phyloP scores from a whole-genome alignment of 2,329 filamentous ascomycete genomes.

The Pseudocercospora macadamiae region DNA sequence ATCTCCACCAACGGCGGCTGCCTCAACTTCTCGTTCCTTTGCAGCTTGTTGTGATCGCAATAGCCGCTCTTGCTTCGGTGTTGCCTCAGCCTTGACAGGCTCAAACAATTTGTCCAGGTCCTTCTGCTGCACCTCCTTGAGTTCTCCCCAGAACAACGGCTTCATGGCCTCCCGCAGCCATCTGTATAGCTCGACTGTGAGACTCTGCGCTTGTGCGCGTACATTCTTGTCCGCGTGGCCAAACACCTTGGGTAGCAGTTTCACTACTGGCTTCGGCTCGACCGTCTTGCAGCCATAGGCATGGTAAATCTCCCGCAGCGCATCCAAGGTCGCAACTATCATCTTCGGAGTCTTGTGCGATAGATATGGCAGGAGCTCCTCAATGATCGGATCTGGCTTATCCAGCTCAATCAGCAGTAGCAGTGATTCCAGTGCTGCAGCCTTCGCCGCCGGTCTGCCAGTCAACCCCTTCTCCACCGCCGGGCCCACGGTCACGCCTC shows the following conservation, averaged over 20 bases:
- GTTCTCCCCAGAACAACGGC: conserved; percentile 91
- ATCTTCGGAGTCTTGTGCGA: conserved; percentile 91
- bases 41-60: conserved; percentile 88
- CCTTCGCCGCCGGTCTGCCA: conserved; percentile 84
- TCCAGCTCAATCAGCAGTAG: conserved; percentile 90
- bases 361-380: conserved; percentile 82
- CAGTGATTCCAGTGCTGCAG: conserved; percentile 81
- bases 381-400: conserved; percentile 79
- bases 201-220: conserved; percentile 85
- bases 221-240: conserved; percentile 98
- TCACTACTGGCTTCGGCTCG: conserved; percentile 89
- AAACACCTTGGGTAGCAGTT: conserved; percentile 85
- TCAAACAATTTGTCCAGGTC: conserved; percentile 95
- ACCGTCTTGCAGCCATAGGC: conserved; percentile 93
- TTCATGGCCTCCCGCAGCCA: conserved; percentile 99
- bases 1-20: conserved; percentile 39
- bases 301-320: conserved; percentile 82
- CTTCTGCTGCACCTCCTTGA: conserved; percentile 93
- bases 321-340: conserved; percentile 72
- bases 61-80: conserved; percentile 87
- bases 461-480: conserved; percentile 94
- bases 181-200: conserved; percentile 92
- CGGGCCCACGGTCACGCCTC: conserved; percentile 71
- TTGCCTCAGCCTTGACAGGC: conserved; percentile 81
- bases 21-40: conserved; percentile 59